Conservation (phyloP, 2,329 filamentous ascomycete genomes). For the Stachybotrys chlorohalonatus region DNA sequence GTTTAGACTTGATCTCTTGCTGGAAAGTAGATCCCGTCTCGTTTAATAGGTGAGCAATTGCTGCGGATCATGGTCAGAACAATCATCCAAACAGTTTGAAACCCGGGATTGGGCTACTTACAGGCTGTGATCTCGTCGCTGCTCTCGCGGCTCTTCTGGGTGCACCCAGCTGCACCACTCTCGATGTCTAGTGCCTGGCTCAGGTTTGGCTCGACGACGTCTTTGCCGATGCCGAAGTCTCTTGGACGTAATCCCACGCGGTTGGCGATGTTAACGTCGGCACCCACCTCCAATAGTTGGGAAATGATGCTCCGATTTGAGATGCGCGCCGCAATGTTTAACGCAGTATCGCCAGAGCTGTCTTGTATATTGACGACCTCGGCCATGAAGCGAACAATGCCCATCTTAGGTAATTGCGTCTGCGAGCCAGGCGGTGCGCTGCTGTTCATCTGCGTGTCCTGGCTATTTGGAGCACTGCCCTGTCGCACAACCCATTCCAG, state of each 20-base stretch:
- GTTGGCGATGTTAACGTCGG: constrained; percentile 86
- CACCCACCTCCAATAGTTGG: constrained; percentile 91
- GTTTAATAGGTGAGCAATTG: constrained; percentile 74
- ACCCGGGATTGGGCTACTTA: constrained; percentile 36
- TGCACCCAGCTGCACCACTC: constrained; percentile 33
- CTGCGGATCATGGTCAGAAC: constrained; percentile 24
- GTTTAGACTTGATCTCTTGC: constrained; percentile 72
- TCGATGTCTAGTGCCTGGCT: constrained; percentile 6
- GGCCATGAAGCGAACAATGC: constrained; percentile 85
- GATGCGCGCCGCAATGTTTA: constrained; percentile 89
- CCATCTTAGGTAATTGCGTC: constrained; percentile 55
- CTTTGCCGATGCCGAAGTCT: constrained; percentile 82
- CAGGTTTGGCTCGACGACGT: neutral
- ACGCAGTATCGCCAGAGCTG: constrained; percentile 85
- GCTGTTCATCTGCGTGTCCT: constrained; percentile 25
- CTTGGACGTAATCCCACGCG: constrained; percentile 78
- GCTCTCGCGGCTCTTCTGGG: constrained; percentile 56
- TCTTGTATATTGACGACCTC: constrained; percentile 96
- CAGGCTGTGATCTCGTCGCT: constrained; percentile 72
- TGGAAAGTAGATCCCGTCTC: constrained; percentile 74
- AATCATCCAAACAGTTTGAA: neutral
- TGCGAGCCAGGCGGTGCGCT: constrained; percentile 29
- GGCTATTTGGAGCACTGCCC: constrained; percentile 53
- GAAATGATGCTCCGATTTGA: constrained; percentile 92
- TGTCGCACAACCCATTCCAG: constrained; percentile 91